These are phyloP conservation scores for Pythium scleroteichum DNA, from an alignment of 352 stramenopile species.

Conservation along the genomic window DNA sequence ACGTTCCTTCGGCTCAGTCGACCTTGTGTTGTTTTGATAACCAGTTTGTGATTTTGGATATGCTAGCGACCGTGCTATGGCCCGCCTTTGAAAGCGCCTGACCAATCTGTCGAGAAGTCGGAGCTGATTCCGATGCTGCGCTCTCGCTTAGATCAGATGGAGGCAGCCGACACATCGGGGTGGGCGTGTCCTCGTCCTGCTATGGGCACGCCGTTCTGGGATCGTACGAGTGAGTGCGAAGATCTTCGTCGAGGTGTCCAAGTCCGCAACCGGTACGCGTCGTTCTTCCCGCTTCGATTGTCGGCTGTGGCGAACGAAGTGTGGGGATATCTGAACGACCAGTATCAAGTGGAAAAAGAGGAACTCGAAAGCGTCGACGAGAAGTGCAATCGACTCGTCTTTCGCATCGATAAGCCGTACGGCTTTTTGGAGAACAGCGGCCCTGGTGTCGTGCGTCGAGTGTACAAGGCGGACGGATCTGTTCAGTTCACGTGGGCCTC, in stretches of 20 bases:
- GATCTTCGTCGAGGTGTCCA: neutral
- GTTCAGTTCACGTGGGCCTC: neutral
- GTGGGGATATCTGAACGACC: neutral
- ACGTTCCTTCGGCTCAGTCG: neutral
- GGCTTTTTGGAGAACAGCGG: neutral
- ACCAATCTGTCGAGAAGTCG: neutral
- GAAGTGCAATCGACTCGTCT: neutral
- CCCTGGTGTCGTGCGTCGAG: neutral
- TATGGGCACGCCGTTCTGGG: neutral
- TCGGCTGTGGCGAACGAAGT: neutral
- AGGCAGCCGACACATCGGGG: neutral
- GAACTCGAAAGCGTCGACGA: neutral
- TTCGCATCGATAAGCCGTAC: constrained; percentile 1
- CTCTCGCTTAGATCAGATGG: neutral
- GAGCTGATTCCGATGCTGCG: neutral
- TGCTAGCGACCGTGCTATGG: neutral
- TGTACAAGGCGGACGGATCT: neutral
- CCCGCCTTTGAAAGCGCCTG: neutral
- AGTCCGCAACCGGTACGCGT: neutral
- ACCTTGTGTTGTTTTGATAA: neutral
- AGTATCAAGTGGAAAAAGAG: neutral
- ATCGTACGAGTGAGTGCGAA: neutral
- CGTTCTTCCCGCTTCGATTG: neutral
- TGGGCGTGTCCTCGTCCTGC: neutral
- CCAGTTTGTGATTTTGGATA: neutral